Evolutionary conservation across 257 asterid genomes (phyloP).

Genomic region (Primulina eburnea): DNA sequence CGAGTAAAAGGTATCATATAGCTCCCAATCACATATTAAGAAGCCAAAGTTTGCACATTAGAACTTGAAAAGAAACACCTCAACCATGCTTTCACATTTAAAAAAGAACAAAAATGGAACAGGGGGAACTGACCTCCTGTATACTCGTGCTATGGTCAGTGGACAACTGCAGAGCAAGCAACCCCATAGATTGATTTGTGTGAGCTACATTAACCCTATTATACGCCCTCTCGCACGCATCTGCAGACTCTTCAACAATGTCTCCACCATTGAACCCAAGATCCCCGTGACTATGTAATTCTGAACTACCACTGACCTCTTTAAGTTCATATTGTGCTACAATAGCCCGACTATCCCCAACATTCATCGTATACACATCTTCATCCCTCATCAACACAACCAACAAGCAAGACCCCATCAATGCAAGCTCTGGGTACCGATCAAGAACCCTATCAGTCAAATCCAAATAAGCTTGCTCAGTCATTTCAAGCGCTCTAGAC

Average conservation of each 20-base stretch:
- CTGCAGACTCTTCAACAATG: conserved; percentile 60
- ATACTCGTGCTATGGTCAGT: conserved; percentile 98
- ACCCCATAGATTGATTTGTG: conserved; percentile 41
- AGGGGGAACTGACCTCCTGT: conserved; percentile 58
- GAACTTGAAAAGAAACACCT: background rate
- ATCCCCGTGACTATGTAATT: conserved; percentile 35
- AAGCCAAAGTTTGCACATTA: conserved; percentile 13
- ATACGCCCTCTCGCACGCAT: conserved; percentile 37
- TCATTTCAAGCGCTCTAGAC: conserved; percentile 85
- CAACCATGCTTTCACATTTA: conserved; percentile 18
- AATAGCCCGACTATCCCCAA: conserved; percentile 96
- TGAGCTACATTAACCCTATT: conserved; percentile 52
- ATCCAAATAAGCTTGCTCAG: conserved; percentile 79
- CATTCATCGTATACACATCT: conserved; percentile 96
- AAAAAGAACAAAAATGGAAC: conserved; percentile 11
- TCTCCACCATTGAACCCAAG: conserved; percentile 44
- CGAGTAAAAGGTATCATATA: conserved; percentile 12
- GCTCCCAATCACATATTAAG: conserved; percentile 10
- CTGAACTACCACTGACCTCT: conserved; percentile 41
- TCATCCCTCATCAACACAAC: conserved; percentile 94
- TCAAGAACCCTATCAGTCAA: conserved; percentile 91
- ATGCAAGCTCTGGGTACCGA: conserved; percentile 91
- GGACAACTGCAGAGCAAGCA: conserved; percentile 82
- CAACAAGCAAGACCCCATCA: conserved; percentile 96
- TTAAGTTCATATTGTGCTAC: conserved; percentile 73